phyloP scores from a whole-genome alignment of 179 eudicot species.

The Beta macrorhiza region DNA sequence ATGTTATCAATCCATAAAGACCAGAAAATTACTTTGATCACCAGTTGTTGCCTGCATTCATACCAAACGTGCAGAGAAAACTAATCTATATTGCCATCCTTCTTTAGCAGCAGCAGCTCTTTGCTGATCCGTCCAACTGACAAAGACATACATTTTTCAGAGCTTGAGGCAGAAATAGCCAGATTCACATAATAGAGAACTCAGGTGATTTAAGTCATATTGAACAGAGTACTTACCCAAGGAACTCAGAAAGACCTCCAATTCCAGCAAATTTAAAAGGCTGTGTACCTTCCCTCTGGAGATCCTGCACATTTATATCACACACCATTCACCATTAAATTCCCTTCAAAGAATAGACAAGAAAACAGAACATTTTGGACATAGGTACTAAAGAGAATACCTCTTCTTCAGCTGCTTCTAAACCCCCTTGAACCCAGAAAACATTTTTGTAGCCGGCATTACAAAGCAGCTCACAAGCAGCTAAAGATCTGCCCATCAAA shows the following conservation, averaged over 20 bases:
- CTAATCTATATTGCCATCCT: constrained; percentile 83
- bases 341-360: background rate
- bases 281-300: constrained; percentile 85
- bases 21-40: background rate
- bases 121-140: constrained; percentile 97
- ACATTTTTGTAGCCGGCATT: constrained; percentile 85
- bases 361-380: constrained; percentile 1
- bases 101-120: constrained; percentile 85
- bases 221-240: constrained; percentile 53
- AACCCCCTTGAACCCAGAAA: constrained; percentile 94
- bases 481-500: constrained; percentile 67
- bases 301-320: constrained; percentile 56
- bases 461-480: constrained; percentile 84
- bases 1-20: background rate
- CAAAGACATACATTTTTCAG: constrained; percentile 1
- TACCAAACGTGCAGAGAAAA: constrained; percentile 90
- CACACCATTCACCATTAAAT: background rate
- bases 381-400: constrained; percentile 30
- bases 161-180: background rate
- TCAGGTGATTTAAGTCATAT: background rate
- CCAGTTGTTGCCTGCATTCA: constrained; percentile 14
- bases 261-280: constrained; percentile 93
- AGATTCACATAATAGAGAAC: background rate
- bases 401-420: constrained; percentile 98
- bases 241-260: constrained; percentile 92